Evolutionary conservation across 1,284 basidiomycete species (phyloP), one percentile per base, ranked within the genome.

Genomic region (Hymenochaete sp.): DNA sequence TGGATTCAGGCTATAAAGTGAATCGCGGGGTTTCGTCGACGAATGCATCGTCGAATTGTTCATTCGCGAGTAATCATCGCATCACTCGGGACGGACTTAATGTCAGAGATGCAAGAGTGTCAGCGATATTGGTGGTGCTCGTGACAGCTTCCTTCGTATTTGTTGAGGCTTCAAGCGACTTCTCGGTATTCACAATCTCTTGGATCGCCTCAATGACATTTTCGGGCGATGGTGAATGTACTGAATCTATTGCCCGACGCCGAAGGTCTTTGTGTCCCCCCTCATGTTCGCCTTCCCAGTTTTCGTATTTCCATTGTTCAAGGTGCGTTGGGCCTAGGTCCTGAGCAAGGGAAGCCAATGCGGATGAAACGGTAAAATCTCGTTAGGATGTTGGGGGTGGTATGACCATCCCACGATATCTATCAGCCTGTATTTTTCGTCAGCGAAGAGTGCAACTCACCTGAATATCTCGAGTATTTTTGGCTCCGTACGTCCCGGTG

Each of bases 281-380:
- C 35, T 63, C 67, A 52, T 77, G 79, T 56, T 82, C 79, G 4
- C 66, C 67, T 55, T 83, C 74, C 77, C 83, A 86, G 22, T 77
- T 75, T 50, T 92, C 90, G 80, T 88, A 86, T 56, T 95, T 90
- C 77, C 86, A 97, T 55, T 95, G 83, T 55, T 98, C 95, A 56
- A 98, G 82, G 66, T 98, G 93, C 9, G 93, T 98, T 52, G 97
- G 79, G 2, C 96, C 95, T 93, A 98, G 1, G 97, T 92, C 25
- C 93, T 82, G 22, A 98, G 73, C 1, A 98, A 76, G 1, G 77
- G 60, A 99, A 97, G 63, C 98, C 93, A 59, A 99, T 82, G 3
- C 95, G 83, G 38, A 98, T 78, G 60, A 87, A 98, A 14, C 93
- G 84, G 60, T 93, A 93, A 97, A 96, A 52, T 84, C 84, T 10